Evolutionary conservation across 108 stramenopile genomes (phyloP).

Genomic region (Epithemia pelagica): DNA sequence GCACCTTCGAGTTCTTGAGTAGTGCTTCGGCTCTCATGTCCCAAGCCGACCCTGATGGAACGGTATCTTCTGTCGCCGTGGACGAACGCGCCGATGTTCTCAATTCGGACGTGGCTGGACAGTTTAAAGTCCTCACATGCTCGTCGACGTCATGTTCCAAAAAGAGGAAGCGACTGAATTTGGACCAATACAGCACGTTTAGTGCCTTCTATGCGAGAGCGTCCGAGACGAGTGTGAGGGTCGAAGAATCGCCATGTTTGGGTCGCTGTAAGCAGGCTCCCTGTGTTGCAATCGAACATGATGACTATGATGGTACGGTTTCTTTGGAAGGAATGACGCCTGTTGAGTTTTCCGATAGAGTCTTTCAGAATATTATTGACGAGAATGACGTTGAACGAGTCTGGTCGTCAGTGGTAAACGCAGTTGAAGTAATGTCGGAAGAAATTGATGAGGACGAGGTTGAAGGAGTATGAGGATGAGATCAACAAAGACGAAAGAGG

Average conservation of each 20-base stretch:
- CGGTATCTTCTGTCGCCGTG: too few species aligned
- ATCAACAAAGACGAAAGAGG: too few species aligned
- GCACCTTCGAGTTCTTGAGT: too few species aligned
- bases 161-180: slow-evolving; percentile 38
- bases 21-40: too few species aligned
- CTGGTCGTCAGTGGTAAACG: slow-evolving; percentile 60
- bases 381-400: slow-evolving; percentile 65
- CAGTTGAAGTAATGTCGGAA: slow-evolving; percentile 39
- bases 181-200: slow-evolving; percentile 57
- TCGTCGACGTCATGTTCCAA: slow-evolving; percentile 54
- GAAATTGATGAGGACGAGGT: slow-evolving; percentile 26
- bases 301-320: slow-evolving; percentile 69
- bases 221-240: slow-evolving; percentile 22
- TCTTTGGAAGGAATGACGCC: slow-evolving; percentile 69
- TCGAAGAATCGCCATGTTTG: slow-evolving; percentile 68
- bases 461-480: too few species aligned
- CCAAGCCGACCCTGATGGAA: too few species aligned
- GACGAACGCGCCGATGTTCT: too few species aligned
- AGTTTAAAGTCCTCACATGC: slow-evolving; percentile 71
- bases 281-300: slow-evolving; percentile 71
- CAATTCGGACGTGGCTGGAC: slow-evolving; percentile 24
- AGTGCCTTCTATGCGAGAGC: slow-evolving; percentile 45
- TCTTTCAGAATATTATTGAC: slow-evolving; percentile 47
- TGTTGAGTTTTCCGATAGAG: slow-evolving; percentile 47
- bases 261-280: slow-evolving; percentile 73